phyloP scores from a whole-genome alignment of 1,139 yeast genomes.

The Zygosaccharomyces sapae region DNA sequence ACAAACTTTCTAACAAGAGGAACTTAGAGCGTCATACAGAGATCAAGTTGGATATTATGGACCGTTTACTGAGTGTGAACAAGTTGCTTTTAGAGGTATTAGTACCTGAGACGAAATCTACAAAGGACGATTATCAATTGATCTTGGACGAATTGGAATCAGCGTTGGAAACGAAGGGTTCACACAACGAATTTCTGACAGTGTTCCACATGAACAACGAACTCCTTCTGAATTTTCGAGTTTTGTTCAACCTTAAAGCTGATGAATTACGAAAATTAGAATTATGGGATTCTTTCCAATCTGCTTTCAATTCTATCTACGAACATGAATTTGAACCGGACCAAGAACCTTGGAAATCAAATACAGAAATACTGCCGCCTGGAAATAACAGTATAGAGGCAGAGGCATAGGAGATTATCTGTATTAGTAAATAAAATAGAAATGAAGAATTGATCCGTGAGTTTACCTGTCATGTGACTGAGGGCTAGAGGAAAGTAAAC shows the following conservation, averaged over 20 bases:
- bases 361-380: conserved; percentile 3
- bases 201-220: conserved; percentile 30
- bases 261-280: conserved; percentile 21
- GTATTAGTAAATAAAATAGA: neutral
- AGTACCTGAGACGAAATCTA: conserved; percentile 10
- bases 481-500: no score
- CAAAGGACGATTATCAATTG: conserved; percentile 25
- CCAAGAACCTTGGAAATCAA: neutral
- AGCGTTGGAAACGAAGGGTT: conserved; percentile 26
- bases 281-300: conserved; percentile 25
- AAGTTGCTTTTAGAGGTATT: conserved; percentile 20
- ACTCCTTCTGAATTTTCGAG: conserved; percentile 27
- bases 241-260: conserved; percentile 26
- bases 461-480: no score
- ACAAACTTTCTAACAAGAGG: conserved; percentile 29
- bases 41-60: conserved; percentile 26
- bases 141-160: conserved; percentile 31
- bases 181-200: conserved; percentile 29
- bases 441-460: neutral
- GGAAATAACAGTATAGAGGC: neutral
- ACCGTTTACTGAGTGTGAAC: conserved; percentile 28
- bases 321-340: conserved; percentile 22
- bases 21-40: conserved; percentile 31
- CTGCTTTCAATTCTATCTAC: conserved; percentile 21
- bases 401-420: neutral